Percentiles rank a stretch among this genome's conserved stretches.
These are phyloP conservation scores for Hemisphaericaspora xylanilytica DNA, from an alignment of 1,139 yeast species.

Conservation along the genomic window DNA sequence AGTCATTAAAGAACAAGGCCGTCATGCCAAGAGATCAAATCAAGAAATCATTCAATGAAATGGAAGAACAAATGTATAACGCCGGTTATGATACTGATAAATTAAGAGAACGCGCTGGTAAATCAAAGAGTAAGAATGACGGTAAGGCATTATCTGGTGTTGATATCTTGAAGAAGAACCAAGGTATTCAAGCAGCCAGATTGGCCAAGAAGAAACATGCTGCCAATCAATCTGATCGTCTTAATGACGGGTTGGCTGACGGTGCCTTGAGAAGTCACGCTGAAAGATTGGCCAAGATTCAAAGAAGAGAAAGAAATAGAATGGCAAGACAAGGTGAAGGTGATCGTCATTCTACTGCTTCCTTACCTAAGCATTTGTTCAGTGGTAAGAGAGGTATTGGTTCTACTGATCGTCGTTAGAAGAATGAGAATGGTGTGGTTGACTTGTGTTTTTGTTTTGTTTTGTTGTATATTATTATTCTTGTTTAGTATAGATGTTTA, in stretches of 20 bases:
- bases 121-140: conserved; percentile 30
- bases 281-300: conserved; percentile 80
- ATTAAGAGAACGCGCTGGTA: conserved; percentile 49
- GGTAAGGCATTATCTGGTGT: conserved; percentile 60
- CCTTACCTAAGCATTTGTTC: conserved; percentile 90
- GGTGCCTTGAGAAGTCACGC: conserved; percentile 84
- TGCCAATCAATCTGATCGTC: conserved; percentile 70
- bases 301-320: conserved; percentile 92
- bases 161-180: conserved; percentile 64
- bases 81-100: conserved; percentile 84
- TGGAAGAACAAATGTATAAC: conserved; percentile 86
- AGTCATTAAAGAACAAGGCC: conserved; percentile 83
- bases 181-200: conserved; percentile 43
- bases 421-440: too few species aligned
- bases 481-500: too few species aligned
- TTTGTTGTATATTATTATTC: background rate
- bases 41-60: conserved; percentile 69
- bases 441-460: conserved; percentile 3
- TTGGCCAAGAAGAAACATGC: conserved; percentile 50
- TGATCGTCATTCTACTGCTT: conserved; percentile 84
- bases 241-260: conserved; percentile 81
- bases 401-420: conserved; percentile 70
- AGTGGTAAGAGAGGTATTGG: conserved; percentile 96
- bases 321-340: conserved; percentile 93
- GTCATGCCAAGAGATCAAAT: conserved; percentile 90